A percentile compares a stretch with the other conserved stretches of the same genome.
These are phyloP conservation scores for Lichtheimia ramosa DNA, from an alignment of 371 early-diverging fungal genomes.

Conservation along the genomic window DNA sequence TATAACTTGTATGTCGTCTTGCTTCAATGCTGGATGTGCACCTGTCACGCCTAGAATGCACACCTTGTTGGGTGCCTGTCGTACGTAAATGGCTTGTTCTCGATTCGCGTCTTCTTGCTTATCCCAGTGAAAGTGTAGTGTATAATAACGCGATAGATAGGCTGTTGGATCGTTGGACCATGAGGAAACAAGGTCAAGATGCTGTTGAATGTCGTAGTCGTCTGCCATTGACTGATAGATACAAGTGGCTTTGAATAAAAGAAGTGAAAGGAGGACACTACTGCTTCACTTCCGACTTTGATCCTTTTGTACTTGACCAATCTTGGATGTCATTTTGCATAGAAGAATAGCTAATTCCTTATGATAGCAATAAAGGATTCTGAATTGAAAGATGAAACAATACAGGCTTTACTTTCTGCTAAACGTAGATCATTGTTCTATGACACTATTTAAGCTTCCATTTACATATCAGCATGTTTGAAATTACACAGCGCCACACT, in stretches of 20 bases:
- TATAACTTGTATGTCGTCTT: constrained; percentile 2
- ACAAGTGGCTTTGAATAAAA: background rate
- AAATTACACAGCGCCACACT: too few species aligned
- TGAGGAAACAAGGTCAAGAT: constrained; percentile 11
- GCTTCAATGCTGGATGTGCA: constrained; percentile 13
- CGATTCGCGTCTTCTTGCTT: constrained; percentile 10
- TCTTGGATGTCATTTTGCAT: too few species aligned
- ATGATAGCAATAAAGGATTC: too few species aligned
- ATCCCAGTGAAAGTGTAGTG: constrained; percentile 28
- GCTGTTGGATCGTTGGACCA: constrained; percentile 34
- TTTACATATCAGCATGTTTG: too few species aligned
- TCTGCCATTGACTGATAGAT: background rate
- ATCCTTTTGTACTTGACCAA: too few species aligned
- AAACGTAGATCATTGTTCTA: too few species aligned
- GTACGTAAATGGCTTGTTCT: constrained; percentile 28
- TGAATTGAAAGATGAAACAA: too few species aligned
- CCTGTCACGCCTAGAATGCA: constrained; percentile 42
- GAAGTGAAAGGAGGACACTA: too few species aligned
- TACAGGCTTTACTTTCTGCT: too few species aligned
- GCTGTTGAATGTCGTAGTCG: constrained; percentile 29
- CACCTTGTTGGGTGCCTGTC: constrained; percentile 52
- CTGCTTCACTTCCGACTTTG: too few species aligned
- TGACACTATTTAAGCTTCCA: too few species aligned
- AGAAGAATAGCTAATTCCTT: too few species aligned
- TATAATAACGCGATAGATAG: constrained; percentile 41